Evolutionary conservation across 768 basidiomycete species (phyloP).

Genomic region (Leucosporidium creatinivorum): DNA sequence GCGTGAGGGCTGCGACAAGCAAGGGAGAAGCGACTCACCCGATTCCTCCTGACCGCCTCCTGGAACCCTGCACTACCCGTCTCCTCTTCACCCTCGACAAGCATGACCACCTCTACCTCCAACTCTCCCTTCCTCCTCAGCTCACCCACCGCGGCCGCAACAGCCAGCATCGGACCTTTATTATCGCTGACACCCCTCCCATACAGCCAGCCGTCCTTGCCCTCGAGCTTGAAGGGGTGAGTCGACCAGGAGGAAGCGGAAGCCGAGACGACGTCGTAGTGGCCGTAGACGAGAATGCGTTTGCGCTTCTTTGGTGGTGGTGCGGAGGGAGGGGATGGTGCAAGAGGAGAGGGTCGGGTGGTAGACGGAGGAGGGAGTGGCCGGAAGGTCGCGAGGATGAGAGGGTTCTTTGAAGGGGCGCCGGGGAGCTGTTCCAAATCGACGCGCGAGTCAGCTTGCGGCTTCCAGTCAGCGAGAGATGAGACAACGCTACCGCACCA

Average conservation of each 20-base stretch:
- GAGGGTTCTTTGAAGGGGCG: constrained; percentile 67
- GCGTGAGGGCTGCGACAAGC: too few species aligned
- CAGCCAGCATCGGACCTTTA: constrained; percentile 88
- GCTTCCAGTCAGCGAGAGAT: background rate
- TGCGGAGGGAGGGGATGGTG: too few species aligned
- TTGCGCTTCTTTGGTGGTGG: constrained; percentile 43
- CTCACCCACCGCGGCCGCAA: constrained; percentile 80
- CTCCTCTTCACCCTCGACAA: constrained; percentile 96
- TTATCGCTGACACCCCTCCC: constrained; percentile 86
- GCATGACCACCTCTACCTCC: constrained; percentile 75
- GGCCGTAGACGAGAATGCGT: constrained; percentile 81
- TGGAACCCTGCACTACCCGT: constrained; percentile 81
- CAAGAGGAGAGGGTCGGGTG: too few species aligned
- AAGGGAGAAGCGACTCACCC: background rate
- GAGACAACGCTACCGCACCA: constrained; percentile 39
- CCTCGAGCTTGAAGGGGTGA: constrained; percentile 73
- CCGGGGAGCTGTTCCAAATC: constrained; percentile 57
- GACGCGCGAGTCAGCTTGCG: background rate
- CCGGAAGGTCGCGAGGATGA: constrained; percentile 80
- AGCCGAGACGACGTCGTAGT: constrained; percentile 94
- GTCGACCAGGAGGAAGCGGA: constrained; percentile 61
- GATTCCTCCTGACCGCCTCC: constrained; percentile 52
- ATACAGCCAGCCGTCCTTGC: constrained; percentile 80
- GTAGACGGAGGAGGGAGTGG: too few species aligned
- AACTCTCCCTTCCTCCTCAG: constrained; percentile 64